These are phyloP conservation scores for Eutypa lata DNA, from an alignment of 2,329 filamentous ascomycete genomes.

Conservation along the genomic window DNA sequence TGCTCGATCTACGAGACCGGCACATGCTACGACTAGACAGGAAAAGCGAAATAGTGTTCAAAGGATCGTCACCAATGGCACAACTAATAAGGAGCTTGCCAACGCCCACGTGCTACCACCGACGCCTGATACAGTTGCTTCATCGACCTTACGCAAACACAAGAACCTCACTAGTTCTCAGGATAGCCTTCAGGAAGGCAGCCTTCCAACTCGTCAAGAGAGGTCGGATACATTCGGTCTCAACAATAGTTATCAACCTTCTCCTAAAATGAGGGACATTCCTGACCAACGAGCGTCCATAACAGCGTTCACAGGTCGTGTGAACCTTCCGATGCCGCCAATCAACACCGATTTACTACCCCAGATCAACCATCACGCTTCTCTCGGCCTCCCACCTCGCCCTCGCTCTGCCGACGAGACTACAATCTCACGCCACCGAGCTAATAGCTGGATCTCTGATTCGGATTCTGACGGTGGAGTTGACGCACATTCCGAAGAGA, in stretches of 20 bases:
- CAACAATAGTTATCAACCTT: conserved; percentile 13
- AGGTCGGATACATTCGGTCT: conserved; percentile 24
- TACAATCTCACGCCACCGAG: conserved; percentile 36
- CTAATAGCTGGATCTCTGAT: conserved; percentile 43
- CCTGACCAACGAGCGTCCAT: conserved; percentile 26
- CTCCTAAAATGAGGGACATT: conserved; percentile 5
- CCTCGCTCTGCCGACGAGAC: conserved; percentile 48
- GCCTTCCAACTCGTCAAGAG: conserved; percentile 21
- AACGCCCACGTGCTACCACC: conserved; percentile 49
- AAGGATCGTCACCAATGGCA: conserved; percentile 47
- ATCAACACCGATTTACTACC: conserved; percentile 26
- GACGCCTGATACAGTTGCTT: conserved; percentile 59
- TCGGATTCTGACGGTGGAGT: conserved; percentile 42
- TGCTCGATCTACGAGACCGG: conserved; percentile 5
- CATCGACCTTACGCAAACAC: conserved; percentile 43
- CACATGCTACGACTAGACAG: conserved; percentile 33
- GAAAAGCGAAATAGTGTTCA: conserved; percentile 48
- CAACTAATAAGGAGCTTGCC: conserved; percentile 35
- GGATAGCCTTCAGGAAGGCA: conserved; percentile 18
- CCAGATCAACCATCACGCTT: conserved; percentile 19
- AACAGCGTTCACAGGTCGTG: conserved; percentile 30
- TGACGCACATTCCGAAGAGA: conserved; percentile 37
- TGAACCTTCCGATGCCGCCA: conserved; percentile 17
- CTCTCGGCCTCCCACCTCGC: conserved; percentile 30
- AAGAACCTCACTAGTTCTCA: conserved; percentile 19